Evolutionary conservation across 345 rosid species (phyloP), one percentile per base, ranked within the genome.

Genomic region (Pelargonium nanum): DNA sequence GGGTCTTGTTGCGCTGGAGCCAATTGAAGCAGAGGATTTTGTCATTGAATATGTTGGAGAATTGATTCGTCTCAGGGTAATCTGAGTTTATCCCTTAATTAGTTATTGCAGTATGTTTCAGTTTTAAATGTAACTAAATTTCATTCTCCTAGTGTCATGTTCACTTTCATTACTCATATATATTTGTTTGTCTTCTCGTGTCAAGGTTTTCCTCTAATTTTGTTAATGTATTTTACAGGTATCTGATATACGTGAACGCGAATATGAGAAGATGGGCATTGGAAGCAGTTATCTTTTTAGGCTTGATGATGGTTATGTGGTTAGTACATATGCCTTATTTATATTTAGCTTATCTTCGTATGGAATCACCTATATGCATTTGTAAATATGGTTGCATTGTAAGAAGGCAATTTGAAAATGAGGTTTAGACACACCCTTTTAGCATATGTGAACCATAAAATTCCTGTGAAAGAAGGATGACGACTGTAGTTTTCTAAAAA

Each of bases 221-320:
- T 24, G 62, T 23, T 76, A 52, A 28, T 56, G 50, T 67, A 60
- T 68, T 55, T 52, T 53, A 40, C 88, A 94, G 99, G 83, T 94
- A 79, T 94, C 99, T 70, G 97, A 94, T 73, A 90, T 94, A 68
- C 97, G 99, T 9, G 96, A 94, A 65, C 71, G 62, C 44, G 82
- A 79, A 44, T 94, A 94, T n/a, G 99, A 94, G 82, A 94, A 85
- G 85, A 94, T 83, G 89, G 99, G 97, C 74, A 94, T 94, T 68
- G 99, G 97, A 58, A 90, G 99, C 85, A 94, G 99, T 71, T 94
- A 94, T 74, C 99, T 94, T 17, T 94, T 94, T 68, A 85, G 89
- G 71, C 99, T 94, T 68, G 99, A 94, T 59, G 99, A 94, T 70
- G 96, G 96, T 64, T 87, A 86, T 72, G 97, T 94, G 95, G 96